phyloP scores from a whole-genome alignment of 2,329 filamentous ascomycete genomes.

The Chrysosporium queenslandicum region DNA sequence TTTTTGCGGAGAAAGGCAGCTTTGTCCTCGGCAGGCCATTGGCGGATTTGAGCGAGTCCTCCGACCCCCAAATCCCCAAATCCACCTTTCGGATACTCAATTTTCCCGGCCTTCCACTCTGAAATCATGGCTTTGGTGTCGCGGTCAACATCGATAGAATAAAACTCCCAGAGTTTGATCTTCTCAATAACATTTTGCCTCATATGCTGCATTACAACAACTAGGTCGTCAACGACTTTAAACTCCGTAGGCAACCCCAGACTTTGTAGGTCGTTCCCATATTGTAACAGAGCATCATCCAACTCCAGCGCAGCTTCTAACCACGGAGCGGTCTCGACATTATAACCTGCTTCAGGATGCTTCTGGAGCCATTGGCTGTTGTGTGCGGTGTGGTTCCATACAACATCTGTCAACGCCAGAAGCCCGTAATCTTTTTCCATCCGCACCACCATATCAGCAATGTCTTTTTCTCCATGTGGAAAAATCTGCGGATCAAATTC shows the following conservation, averaged over 20 bases:
- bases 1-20: slow-evolving; percentile 54
- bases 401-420: slow-evolving; percentile 85
- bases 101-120: slow-evolving; percentile 57
- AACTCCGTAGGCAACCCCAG: slow-evolving; percentile 68
- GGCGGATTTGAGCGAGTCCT: slow-evolving; percentile 45
- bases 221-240: slow-evolving; percentile 59
- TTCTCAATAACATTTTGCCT: slow-evolving; percentile 69
- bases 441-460: slow-evolving; percentile 63
- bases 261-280: slow-evolving; percentile 50
- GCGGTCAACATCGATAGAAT: slow-evolving; percentile 67
- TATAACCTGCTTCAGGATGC: slow-evolving; percentile 93
- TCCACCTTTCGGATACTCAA: slow-evolving; percentile 45
- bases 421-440: slow-evolving; percentile 79
- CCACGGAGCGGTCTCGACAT: slow-evolving; percentile 75
- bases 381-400: slow-evolving; percentile 94
- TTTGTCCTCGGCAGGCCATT: slow-evolving; percentile 49
- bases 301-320: slow-evolving; percentile 59
- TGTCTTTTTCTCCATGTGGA: slow-evolving; percentile 72
- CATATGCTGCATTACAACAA: slow-evolving; percentile 72
- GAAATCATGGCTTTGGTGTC: slow-evolving; percentile 59
- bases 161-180: slow-evolving; percentile 87
- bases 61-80: slow-evolving; percentile 41
- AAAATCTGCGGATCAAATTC: slow-evolving; percentile 75
- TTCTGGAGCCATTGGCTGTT: slow-evolving; percentile 91
- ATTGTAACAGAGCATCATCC: slow-evolving; percentile 61